phyloP scores from a whole-genome alignment of 2,329 filamentous ascomycete species.

The Gnomoniopsis sp. region DNA sequence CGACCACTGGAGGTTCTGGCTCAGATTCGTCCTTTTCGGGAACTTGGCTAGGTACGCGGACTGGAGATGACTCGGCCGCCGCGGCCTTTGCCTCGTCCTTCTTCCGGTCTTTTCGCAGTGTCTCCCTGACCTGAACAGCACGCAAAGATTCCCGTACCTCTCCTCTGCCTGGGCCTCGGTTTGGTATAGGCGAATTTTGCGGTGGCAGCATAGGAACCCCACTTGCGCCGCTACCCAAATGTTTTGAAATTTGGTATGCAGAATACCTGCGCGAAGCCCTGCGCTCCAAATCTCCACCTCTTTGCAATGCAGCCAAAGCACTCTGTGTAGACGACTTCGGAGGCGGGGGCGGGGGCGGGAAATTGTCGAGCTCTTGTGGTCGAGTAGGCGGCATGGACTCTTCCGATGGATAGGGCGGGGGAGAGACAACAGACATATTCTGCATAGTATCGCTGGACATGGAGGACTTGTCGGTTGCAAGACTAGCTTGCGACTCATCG shows the following conservation, averaged over 20 bases:
- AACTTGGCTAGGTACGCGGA: constrained; percentile 56
- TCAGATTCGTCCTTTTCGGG: constrained; percentile 48
- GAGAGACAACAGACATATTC: constrained; percentile 69
- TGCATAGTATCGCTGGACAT: constrained; percentile 75
- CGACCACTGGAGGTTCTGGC: constrained; percentile 44
- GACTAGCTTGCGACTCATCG: constrained; percentile 49
- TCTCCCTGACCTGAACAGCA: constrained; percentile 54
- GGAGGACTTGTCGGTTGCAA: constrained; percentile 60
- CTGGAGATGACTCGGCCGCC: constrained; percentile 47
- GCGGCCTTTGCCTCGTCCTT: constrained; percentile 38
- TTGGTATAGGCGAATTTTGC: constrained; percentile 79
- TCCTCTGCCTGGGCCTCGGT: constrained; percentile 73
- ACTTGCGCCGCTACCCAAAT: constrained; percentile 75
- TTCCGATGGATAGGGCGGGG: constrained; percentile 66
- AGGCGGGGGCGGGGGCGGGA: constrained; percentile 74
- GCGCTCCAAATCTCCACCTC: constrained; percentile 87
- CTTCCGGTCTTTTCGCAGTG: constrained; percentile 46
- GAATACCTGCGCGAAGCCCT: constrained; percentile 92
- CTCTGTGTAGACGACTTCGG: constrained; percentile 82
- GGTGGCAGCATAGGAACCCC: constrained; percentile 84
- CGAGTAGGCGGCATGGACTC: constrained; percentile 44
- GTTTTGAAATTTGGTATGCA: constrained; percentile 94
- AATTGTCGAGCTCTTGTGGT: constrained; percentile 53
- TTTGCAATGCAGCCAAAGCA: constrained; percentile 84
- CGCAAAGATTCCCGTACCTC: constrained; percentile 84